A percentile compares a stretch with the other conserved stretches of the same genome.
These are phyloP conservation scores for Bassia scoparia DNA, from an alignment of 148 eudicot species.

Conservation along the genomic window DNA sequence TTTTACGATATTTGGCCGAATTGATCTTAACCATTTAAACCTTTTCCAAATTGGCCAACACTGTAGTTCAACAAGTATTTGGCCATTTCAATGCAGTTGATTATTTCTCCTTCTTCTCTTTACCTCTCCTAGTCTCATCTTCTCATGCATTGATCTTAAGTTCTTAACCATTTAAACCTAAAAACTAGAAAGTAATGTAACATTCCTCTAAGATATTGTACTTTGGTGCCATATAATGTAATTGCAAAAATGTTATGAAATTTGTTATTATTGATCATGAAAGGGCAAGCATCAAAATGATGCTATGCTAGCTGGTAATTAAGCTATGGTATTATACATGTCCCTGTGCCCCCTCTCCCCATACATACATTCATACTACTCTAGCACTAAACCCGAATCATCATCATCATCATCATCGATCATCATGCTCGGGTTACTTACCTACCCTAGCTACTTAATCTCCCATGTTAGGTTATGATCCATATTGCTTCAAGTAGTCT, in stretches of 20 bases:
- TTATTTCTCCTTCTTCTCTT: too few species aligned
- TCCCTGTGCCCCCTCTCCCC: slow-evolving; percentile 15
- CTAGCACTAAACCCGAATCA: slow-evolving; percentile 25
- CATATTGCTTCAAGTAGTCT: slow-evolving; percentile 10
- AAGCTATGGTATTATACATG: slow-evolving; percentile 20
- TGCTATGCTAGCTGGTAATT: slow-evolving; percentile 27
- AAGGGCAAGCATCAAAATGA: slow-evolving; percentile 24
- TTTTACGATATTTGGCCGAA: too few species aligned
- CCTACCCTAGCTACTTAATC: slow-evolving; percentile 21
- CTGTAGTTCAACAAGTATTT: too few species aligned
- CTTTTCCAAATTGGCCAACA: too few species aligned
- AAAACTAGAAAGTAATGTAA: too few species aligned
- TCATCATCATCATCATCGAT: slow-evolving; percentile 7
- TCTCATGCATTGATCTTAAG: too few species aligned
- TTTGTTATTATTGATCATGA: slow-evolving; percentile 20
- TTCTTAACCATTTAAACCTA: too few species aligned
- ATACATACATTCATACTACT: slow-evolving; percentile 25
- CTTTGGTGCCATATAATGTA: background rate
- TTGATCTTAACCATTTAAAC: too few species aligned
- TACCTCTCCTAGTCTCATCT: too few species aligned
- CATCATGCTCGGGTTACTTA: slow-evolving; percentile 9
- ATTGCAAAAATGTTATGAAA: background rate
- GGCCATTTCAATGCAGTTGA: too few species aligned
- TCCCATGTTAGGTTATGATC: slow-evolving; percentile 23
- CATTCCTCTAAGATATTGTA: too few species aligned